A percentile compares a stretch with the other conserved stretches of the same genome.
Evolutionary conservation across 148 eudicot genomes (phyloP).

Genomic region (Camellia granthamiana): DNA sequence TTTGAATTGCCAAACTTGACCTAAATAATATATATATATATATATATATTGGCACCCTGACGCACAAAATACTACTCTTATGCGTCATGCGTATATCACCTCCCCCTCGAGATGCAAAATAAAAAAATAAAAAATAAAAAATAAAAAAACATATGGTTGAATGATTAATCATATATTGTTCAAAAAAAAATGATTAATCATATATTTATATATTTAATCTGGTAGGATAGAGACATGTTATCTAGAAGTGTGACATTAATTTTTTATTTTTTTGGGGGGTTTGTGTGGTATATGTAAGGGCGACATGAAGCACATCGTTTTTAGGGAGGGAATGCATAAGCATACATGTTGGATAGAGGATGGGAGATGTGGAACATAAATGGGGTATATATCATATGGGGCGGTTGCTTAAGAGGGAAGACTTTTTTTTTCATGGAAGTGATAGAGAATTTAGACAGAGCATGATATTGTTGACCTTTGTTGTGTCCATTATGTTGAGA

Average conservation of each 20-base stretch:
- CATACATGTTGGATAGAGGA: neutral
- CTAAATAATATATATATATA: too few relatives aligned
- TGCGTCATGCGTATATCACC: slow-evolving; percentile 17
- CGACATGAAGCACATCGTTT: neutral
- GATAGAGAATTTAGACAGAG: neutral
- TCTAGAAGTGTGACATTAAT: slow-evolving; percentile 1
- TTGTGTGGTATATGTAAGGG: neutral
- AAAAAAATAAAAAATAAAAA: neutral
- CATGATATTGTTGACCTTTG: slow-evolving; percentile 19
- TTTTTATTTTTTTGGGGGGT: neutral
- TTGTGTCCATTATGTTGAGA: slow-evolving; percentile 9
- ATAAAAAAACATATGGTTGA: neutral
- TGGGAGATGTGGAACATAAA: neutral
- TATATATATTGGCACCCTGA: neutral
- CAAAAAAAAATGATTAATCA: neutral
- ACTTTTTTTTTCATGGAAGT: neutral
- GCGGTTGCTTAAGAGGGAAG: slow-evolving; percentile 9
- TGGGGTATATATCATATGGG: neutral
- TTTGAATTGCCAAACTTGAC: too few relatives aligned
- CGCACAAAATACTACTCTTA: neutral
- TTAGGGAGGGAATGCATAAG: neutral
- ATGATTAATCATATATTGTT: neutral
- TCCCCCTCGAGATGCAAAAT: neutral
- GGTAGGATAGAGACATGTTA: slow-evolving; percentile 1
- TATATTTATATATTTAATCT: neutral